Conservation (phyloP, 2,329 filamentous ascomycete species). For the Fusarium nanum region DNA sequence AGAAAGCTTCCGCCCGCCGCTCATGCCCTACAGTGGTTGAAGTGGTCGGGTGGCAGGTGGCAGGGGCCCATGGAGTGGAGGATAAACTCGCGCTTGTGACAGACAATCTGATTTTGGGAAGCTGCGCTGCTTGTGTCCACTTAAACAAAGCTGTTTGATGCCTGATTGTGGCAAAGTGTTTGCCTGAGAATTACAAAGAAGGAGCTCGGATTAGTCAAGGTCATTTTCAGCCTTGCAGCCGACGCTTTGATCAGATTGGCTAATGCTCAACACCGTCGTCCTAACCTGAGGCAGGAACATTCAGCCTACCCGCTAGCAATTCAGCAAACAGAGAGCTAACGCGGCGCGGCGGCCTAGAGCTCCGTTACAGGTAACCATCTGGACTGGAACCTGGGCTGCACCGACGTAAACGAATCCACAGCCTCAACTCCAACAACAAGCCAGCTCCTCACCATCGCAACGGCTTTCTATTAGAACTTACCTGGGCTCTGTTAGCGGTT, state of each 20-base stretch:
- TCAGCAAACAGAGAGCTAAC: slow-evolving; percentile 49
- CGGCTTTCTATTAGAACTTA: slow-evolving; percentile 27
- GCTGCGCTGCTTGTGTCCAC: slow-evolving; percentile 1
- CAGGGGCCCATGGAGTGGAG: slow-evolving; percentile 12
- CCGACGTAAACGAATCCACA: slow-evolving; percentile 42
- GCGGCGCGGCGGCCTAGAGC: slow-evolving; percentile 59
- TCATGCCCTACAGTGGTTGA: slow-evolving; percentile 33
- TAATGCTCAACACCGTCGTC: not conserved
- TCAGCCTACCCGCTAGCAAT: slow-evolving; percentile 29
- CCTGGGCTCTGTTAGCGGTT: slow-evolving; percentile 11
- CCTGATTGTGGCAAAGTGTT: slow-evolving; percentile 23
- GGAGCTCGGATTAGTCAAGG: not conserved
- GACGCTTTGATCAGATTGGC: not conserved
- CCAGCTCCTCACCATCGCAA: slow-evolving; percentile 36
- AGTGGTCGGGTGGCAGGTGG: slow-evolving; percentile 35
- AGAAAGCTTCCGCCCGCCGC: slow-evolving; percentile 30
- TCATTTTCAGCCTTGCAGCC: slow-evolving; percentile 26
- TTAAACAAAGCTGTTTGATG: slow-evolving; percentile 3
- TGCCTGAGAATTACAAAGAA: slow-evolving; percentile 17
- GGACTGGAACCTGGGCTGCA: slow-evolving; percentile 28
- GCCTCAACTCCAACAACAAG: slow-evolving; percentile 37
- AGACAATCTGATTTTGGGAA: slow-evolving; percentile 17
- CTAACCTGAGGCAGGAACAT: slow-evolving; percentile 42
- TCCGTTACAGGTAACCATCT: slow-evolving; percentile 45
- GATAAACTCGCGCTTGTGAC: slow-evolving; percentile 18